Base-by-base conservation (phyloP, 768 basidiomycete genomes). In the Lyophyllum semitale region DNA sequence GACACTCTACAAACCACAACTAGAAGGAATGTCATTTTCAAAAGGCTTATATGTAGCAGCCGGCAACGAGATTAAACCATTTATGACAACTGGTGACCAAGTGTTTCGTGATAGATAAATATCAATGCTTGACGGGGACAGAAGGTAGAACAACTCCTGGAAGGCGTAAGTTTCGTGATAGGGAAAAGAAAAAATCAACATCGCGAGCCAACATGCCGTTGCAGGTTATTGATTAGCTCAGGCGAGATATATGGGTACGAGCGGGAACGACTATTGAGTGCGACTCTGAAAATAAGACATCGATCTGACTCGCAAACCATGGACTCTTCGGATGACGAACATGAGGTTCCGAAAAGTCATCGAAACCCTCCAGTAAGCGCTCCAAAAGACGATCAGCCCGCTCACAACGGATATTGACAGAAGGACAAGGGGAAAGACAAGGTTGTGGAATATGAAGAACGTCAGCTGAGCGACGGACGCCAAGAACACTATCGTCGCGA, bases 351-450 rank as follows among this genome's bases (percentile, higher is more conserved):
- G 48, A 15, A 63, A 53, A 2, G 71, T 70, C 38, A 73, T 67
- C 5, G 67, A 62, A 0, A 71, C 68, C 53, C 66, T 68, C 67
- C 66, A 69, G 50, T 71, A 68, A 12, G 63, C 62, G 29, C 64
- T 69, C 49, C 63, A 60, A 26, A 66, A 68, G 0, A 73, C 60
- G 3, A 66, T 29, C 46, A 64, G 42, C 2, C 59, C 51, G 20
- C 53, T 62, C 13, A 70, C 40, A 1, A 64, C n/a, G 37, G 63
- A 38, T 1, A 61, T 52, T 9, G 55, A 66, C 7, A 69, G 33
- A 7, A 69, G 48, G 27, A 71, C 60, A 8, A 70, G 44, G 7
- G 71, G 68, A 43, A 66, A 71, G 9, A 62, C 61, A 27, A 70
- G n/a, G 1, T 63, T 62, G 9, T 59, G 57, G 41, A 72, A 73